Conservation (phyloP, 78 protist genomes). For the Cavenderia fasciculata region DNA sequence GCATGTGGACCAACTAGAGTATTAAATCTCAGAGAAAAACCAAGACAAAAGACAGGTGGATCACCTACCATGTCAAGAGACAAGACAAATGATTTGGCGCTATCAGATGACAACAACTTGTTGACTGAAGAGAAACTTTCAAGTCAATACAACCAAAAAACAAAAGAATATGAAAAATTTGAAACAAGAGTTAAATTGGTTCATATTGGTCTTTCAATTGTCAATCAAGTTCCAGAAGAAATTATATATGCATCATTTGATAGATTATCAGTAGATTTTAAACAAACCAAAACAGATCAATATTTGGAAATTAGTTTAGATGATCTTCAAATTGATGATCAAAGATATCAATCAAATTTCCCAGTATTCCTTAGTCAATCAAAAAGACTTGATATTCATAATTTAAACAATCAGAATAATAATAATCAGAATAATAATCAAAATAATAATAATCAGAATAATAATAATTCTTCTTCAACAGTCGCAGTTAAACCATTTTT, state of each 20-base stretch:
- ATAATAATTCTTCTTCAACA: not conserved
- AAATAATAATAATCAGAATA: not conserved
- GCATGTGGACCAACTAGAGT: conserved; percentile 71
- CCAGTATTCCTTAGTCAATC: conserved; percentile 76
- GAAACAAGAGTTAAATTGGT: conserved; percentile 6
- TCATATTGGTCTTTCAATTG: conserved; percentile 53
- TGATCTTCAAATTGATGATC: conserved; percentile 79
- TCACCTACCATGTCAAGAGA: not conserved
- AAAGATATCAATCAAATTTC: conserved; percentile 67
- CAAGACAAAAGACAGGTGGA: not conserved
- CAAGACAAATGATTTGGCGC: not conserved
- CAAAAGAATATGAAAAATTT: not conserved
- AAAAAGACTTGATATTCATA: not conserved
- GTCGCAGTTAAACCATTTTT: conserved; percentile 33
- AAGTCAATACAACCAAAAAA: not conserved
- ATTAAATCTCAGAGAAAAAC: conserved; percentile 9
- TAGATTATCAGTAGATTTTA: conserved; percentile 30
- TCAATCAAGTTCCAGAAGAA: conserved; percentile 69
- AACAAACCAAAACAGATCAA: conserved; percentile 43
- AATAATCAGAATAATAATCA: not conserved
- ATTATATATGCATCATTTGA: conserved; percentile 53
- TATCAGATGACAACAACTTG: not conserved
- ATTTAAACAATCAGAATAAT: not conserved
- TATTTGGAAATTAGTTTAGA: conserved; percentile 49
- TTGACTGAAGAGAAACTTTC: not conserved